These are phyloP conservation scores for Macrophomina tecta DNA, from an alignment of 2,329 filamentous ascomycete species.

Conservation along the genomic window DNA sequence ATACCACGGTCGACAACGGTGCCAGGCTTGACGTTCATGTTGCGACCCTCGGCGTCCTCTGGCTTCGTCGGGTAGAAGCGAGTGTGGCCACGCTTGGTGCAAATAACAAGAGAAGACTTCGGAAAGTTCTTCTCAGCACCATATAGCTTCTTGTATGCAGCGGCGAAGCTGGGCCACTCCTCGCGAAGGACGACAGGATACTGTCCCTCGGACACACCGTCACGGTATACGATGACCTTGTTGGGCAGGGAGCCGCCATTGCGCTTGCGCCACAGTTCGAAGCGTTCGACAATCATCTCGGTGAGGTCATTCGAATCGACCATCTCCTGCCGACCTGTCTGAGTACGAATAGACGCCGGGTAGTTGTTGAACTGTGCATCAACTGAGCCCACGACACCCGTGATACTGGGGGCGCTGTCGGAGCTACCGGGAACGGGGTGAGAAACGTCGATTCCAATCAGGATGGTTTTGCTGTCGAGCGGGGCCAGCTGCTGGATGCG, in stretches of 20 bases:
- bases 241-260: slow-evolving; percentile 65
- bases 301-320: slow-evolving; percentile 61
- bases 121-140: slow-evolving; percentile 43
- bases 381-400: slow-evolving; percentile 77
- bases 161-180: slow-evolving; percentile 70
- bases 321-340: slow-evolving; percentile 71
- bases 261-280: slow-evolving; percentile 66
- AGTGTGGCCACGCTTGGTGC: slow-evolving; percentile 86
- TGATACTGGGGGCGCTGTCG: slow-evolving; percentile 70
- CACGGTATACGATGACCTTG: slow-evolving; percentile 84
- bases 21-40: slow-evolving; percentile 71
- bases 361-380: slow-evolving; percentile 75
- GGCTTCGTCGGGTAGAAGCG: slow-evolving; percentile 74
- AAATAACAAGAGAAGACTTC: slow-evolving; percentile 68
- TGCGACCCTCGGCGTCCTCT: slow-evolving; percentile 49
- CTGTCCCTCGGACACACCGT: slow-evolving; percentile 87
- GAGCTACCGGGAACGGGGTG: slow-evolving; percentile 74
- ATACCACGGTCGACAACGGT: slow-evolving; percentile 85
- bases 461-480: slow-evolving; percentile 73
- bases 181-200: slow-evolving; percentile 69
- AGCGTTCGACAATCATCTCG: slow-evolving; percentile 65
- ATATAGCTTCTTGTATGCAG: slow-evolving; percentile 67
- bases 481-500: slow-evolving; percentile 60
- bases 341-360: slow-evolving; percentile 72
- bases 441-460: slow-evolving; percentile 86